Base-by-base conservation (phyloP, 495 filamentous ascomycete genomes). In the Aspergillus ostianus region DNA sequence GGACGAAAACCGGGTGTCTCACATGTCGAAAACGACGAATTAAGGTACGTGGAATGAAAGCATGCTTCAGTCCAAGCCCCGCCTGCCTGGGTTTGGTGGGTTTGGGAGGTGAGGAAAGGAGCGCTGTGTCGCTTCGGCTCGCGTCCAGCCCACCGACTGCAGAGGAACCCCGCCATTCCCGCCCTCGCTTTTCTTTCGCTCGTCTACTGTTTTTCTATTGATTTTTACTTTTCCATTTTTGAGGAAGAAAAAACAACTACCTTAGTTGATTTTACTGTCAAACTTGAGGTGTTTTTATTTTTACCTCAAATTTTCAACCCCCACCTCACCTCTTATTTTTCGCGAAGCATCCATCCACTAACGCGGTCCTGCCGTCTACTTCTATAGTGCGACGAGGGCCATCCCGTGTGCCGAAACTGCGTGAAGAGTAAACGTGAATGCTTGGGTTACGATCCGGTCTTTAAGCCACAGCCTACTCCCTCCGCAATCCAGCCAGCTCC, bases 401-500 rank as follows among this genome's bases (percentile, higher is more conserved):
- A 97, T 76, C 94, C 94, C 8, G 84, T 88, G 51, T 98, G 94
- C 80, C 88, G 93, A 68, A 98, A 98, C 74, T 98, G 94, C 77
- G 89, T 93, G 70, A 98, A 97, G 76, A 97, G 92, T 68, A 98
- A 97, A 74, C 90, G 94, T 66, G 94, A 98, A 69, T 98, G 94
- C 71, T 73, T 96, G 53, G 94, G 94, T 49, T 98, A 98, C 85
- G 94, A 98, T 71, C 94, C 94, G 44, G 95, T 98, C 61, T 98
- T 98, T 79, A 95, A 96, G 74, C 84, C 88, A 66, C 90, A 92
- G 67, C 87, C 89, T 13, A 73, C 86, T 19, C 89, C 90, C 17
- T 80, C 89, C 47, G 82, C 86, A 53, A 91, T 95, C 62, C 91
- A 93, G 71, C 89, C 90, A 60, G 88, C 87, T 62, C 84, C 82